A percentile compares a stretch with the other conserved stretches of the same genome.
Conservation (phyloP, 179 eudicot species). For the Beta macrorhiza region DNA sequence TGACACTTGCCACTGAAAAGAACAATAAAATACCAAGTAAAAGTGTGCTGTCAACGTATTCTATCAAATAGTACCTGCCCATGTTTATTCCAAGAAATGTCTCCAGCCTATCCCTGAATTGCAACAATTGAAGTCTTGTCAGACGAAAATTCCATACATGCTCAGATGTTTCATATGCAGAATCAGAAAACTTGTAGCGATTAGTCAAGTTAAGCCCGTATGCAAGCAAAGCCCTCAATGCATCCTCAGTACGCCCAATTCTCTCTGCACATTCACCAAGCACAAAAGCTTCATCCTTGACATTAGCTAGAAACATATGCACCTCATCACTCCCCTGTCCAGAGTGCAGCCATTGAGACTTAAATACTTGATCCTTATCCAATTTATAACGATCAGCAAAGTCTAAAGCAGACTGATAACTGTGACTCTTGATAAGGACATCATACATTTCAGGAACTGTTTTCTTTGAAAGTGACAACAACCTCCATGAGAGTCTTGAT, state of each 20-base stretch:
- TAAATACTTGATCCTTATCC: conserved; percentile 76
- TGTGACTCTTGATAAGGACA: conserved; percentile 50
- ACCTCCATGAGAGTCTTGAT: conserved; percentile 59
- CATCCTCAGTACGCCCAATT: conserved; percentile 85
- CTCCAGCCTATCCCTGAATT: conserved; percentile 87
- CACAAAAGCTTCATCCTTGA: conserved; percentile 79
- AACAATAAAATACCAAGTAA: neutral
- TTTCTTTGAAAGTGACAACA: conserved; percentile 61
- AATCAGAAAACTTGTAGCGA: conserved; percentile 48
- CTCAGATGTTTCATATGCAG: conserved; percentile 36
- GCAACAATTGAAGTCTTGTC: conserved; percentile 74
- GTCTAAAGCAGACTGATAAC: conserved; percentile 67
- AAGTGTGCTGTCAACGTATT: neutral
- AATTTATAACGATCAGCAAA: conserved; percentile 76
- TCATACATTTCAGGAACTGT: conserved; percentile 82
- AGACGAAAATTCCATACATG: conserved; percentile 70
- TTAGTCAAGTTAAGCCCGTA: conserved; percentile 73
- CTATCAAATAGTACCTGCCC: conserved; percentile 71
- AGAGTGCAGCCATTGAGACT: conserved; percentile 88
- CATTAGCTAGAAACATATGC: conserved; percentile 53
- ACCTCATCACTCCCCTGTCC: conserved; percentile 61
- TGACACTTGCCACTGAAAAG: neutral
- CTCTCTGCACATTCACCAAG: conserved; percentile 73
- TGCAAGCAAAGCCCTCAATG: conserved; percentile 59
- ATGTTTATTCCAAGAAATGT: conserved; percentile 94